These are phyloP conservation scores for Leccinum barrowsii DNA, from an alignment of 768 basidiomycete genomes.

Conservation along the genomic window DNA sequence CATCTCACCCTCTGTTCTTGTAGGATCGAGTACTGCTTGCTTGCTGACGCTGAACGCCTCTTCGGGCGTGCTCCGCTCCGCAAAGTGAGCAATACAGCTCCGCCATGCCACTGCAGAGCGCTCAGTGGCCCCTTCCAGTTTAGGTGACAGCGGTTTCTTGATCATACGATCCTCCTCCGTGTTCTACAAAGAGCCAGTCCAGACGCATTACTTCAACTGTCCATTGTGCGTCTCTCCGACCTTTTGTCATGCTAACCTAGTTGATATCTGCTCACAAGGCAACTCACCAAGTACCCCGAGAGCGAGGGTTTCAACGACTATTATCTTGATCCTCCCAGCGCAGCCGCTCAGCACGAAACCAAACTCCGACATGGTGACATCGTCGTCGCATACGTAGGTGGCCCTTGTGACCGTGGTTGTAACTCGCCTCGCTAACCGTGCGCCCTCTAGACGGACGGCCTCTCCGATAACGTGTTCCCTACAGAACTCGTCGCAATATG, in stretches of 20 bases:
- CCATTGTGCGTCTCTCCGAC: conserved; percentile 24
- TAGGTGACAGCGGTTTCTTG: conserved; percentile 77
- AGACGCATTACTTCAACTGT: conserved; percentile 35
- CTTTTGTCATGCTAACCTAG: neutral
- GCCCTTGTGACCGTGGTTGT: neutral
- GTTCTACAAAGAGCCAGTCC: conserved; percentile 40
- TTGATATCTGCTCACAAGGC: conserved; percentile 18
- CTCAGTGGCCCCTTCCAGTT: conserved; percentile 35
- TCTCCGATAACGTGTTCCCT: conserved; percentile 60
- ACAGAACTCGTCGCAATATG: conserved; percentile 70
- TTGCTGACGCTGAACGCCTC: conserved; percentile 70
- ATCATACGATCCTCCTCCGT: conserved; percentile 68
- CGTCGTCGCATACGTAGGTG: conserved; percentile 45
- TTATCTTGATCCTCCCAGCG: conserved; percentile 37
- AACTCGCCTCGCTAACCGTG: conserved; percentile 4
- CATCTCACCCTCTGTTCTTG: neutral
- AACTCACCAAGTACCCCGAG: conserved; percentile 35
- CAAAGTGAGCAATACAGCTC: conserved; percentile 52
- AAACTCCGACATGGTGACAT: conserved; percentile 53
- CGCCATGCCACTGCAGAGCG: neutral
- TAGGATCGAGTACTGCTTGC: conserved; percentile 85
- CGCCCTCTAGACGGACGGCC: conserved; percentile 45
- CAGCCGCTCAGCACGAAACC: conserved; percentile 43
- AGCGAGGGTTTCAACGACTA: conserved; percentile 4
- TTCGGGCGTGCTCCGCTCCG: conserved; percentile 69